Percentiles rank a stretch among this genome's conserved stretches.
phyloP scores from a whole-genome alignment of 208 protist species.

The Trypanosoma melophagium region DNA sequence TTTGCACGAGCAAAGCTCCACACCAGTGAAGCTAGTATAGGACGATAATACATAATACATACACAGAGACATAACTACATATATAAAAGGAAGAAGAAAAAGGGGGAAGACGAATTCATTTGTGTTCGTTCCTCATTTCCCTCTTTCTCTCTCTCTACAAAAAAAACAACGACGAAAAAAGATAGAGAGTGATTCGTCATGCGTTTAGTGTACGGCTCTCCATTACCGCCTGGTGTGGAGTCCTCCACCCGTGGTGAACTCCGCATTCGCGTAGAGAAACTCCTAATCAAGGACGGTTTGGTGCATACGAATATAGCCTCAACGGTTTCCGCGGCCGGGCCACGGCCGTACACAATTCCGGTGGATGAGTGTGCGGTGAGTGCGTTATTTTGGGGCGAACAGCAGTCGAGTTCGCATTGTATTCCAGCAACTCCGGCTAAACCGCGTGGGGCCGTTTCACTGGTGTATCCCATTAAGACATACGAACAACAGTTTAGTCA shows the following conservation, averaged over 20 bases:
- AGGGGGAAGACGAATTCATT: no score
- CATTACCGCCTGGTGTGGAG: slow-evolving; percentile 67
- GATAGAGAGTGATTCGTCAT: no score
- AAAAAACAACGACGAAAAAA: not conserved
- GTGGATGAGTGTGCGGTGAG: slow-evolving; percentile 77
- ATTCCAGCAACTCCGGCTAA: slow-evolving; percentile 65
- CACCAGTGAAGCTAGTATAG: no score
- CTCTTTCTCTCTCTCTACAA: no score
- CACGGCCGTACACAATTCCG: slow-evolving; percentile 66
- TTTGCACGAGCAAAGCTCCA: no score
- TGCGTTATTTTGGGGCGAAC: slow-evolving; percentile 81
- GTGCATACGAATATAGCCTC: slow-evolving; percentile 31
- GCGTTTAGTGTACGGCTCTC: slow-evolving; percentile 64
- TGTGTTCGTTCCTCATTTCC: no score
- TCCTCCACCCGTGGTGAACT: slow-evolving; percentile 76
- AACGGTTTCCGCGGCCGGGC: slow-evolving; percentile 15
- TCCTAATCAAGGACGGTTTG: slow-evolving; percentile 68
- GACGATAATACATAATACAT: no score
- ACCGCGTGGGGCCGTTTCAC: slow-evolving; percentile 43
- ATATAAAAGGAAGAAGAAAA: no score
- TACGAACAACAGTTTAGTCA: slow-evolving; percentile 43
- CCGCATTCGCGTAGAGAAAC: slow-evolving; percentile 76
- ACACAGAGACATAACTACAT: no score
- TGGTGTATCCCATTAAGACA: slow-evolving; percentile 83
- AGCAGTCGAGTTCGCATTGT: slow-evolving; percentile 51